Evolutionary conservation across 2,329 filamentous ascomycete genomes (phyloP).

Genomic region (Pseudogymnoascus sp.): DNA sequence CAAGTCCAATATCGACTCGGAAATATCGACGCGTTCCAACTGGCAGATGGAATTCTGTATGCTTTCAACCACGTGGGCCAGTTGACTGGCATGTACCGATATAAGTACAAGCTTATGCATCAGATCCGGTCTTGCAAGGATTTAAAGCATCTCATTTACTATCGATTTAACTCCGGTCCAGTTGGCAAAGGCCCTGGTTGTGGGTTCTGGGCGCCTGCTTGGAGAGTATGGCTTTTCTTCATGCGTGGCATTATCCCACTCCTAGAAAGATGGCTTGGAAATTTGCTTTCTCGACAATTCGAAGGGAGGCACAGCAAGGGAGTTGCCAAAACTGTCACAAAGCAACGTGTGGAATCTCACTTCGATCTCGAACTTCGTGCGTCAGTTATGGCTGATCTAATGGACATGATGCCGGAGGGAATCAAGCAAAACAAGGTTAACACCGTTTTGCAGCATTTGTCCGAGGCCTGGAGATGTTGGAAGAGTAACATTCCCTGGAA

Average conservation of each 20-base stretch:
- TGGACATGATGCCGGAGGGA: constrained; percentile 99
- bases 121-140: constrained; percentile 99
- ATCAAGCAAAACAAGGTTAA: constrained; percentile 99
- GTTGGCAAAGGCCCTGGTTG: constrained; percentile 97
- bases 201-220: constrained; percentile 97
- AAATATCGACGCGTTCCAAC: constrained; percentile 97
- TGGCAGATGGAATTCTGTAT: constrained; percentile 97
- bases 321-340: constrained; percentile 97
- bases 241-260: constrained; percentile 97
- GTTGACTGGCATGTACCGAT: constrained; percentile 97
- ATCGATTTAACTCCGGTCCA: constrained; percentile 93
- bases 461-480: constrained; percentile 98
- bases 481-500: constrained; percentile 99
- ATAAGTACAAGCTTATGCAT: constrained; percentile 99
- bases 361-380: constrained; percentile 95
- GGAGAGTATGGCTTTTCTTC: constrained; percentile 99
- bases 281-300: constrained; percentile 92
- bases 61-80: constrained; percentile 99
- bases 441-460: constrained; percentile 91
- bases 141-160: constrained; percentile 97
- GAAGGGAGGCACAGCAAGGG: constrained; percentile 98
- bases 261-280: constrained; percentile 93
- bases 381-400: constrained; percentile 96
- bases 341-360: constrained; percentile 97
- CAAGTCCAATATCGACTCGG: constrained; percentile 96